These are phyloP conservation scores for Selenicereus undatus DNA, from an alignment of 148 eudicot species.

Conservation along the genomic window DNA sequence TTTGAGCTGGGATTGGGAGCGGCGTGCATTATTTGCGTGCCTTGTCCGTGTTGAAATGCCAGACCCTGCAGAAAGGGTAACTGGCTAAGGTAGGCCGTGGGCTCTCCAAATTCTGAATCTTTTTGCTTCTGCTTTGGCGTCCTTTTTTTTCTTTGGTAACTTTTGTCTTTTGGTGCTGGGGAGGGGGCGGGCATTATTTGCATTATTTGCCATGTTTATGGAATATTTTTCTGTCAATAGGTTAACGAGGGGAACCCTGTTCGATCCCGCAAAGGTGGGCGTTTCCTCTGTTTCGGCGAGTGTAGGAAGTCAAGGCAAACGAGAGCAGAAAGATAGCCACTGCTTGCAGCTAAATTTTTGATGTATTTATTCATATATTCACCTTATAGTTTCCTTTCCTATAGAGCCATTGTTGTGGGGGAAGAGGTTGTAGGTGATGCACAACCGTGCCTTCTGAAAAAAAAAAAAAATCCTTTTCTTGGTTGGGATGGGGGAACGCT, in stretches of 20 bases:
- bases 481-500: not conserved
- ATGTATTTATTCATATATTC: constrained; percentile 17
- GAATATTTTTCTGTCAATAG: constrained; percentile 29
- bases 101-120: too few species aligned
- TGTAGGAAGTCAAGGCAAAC: constrained; percentile 43
- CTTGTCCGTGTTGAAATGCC: constrained; percentile 63
- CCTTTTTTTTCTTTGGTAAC: not conserved
- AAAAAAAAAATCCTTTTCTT: not conserved
- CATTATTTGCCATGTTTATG: not conserved
- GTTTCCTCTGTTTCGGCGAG: constrained; percentile 67
- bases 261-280: constrained; percentile 41
- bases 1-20: too few species aligned
- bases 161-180: not conserved
- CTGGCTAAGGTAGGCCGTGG: constrained; percentile 46
- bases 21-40: not conserved
- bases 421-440: constrained; percentile 11
- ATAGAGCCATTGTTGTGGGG: constrained; percentile 22
- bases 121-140: not conserved
- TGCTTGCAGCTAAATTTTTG: constrained; percentile 1
- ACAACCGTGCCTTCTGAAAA: constrained; percentile 8
- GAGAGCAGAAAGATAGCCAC: constrained; percentile 21
- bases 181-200: not conserved
- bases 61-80: constrained; percentile 47
- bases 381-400: constrained; percentile 4
- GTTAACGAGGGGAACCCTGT: constrained; percentile 47